A percentile compares a stretch with the other conserved stretches of the same genome.
phyloP scores from a whole-genome alignment of 1,139 yeast genomes.

The Kluyveromyces marxianus region DNA sequence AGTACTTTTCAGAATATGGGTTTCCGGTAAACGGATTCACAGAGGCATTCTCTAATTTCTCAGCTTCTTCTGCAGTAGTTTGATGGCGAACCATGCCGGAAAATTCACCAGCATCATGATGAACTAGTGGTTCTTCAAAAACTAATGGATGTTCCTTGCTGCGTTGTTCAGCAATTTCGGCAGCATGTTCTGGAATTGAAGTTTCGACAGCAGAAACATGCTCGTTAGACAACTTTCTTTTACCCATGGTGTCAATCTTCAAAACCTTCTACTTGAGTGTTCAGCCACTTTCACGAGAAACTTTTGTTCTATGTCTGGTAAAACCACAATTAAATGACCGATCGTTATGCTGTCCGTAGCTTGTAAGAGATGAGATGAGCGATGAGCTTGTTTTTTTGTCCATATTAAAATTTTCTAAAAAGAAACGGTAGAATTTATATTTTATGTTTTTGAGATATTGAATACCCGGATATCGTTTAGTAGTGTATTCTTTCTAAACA shows the following conservation, averaged over 20 bases:
- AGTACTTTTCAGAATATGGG: slow-evolving; percentile 54
- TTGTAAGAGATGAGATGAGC: neutral
- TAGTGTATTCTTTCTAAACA: no score
- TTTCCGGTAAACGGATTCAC: slow-evolving; percentile 75
- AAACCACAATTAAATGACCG: no score
- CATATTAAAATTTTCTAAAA: neutral
- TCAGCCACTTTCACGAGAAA: neutral
- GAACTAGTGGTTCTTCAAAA: slow-evolving; percentile 27
- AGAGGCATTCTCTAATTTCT: slow-evolving; percentile 52
- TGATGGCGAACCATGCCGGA: slow-evolving; percentile 48
- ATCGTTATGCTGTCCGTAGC: neutral
- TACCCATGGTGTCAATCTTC: slow-evolving; percentile 17
- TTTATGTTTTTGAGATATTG: no score
- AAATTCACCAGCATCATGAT: slow-evolving; percentile 49
- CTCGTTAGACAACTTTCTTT: slow-evolving; percentile 26
- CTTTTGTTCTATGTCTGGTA: neutral
- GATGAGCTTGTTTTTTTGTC: neutral
- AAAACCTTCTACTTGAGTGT: no score
- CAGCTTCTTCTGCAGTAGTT: slow-evolving; percentile 71
- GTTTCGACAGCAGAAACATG: slow-evolving; percentile 33
- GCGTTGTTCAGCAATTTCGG: slow-evolving; percentile 48
- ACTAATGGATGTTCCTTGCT: slow-evolving; percentile 28
- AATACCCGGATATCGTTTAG: neutral
- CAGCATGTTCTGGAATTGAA: slow-evolving; percentile 47
- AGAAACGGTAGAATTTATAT: slow-evolving; percentile 5